phyloP scores from a whole-genome alignment of 2,329 filamentous ascomycete genomes.

The Pyrenochaeta sp. region DNA sequence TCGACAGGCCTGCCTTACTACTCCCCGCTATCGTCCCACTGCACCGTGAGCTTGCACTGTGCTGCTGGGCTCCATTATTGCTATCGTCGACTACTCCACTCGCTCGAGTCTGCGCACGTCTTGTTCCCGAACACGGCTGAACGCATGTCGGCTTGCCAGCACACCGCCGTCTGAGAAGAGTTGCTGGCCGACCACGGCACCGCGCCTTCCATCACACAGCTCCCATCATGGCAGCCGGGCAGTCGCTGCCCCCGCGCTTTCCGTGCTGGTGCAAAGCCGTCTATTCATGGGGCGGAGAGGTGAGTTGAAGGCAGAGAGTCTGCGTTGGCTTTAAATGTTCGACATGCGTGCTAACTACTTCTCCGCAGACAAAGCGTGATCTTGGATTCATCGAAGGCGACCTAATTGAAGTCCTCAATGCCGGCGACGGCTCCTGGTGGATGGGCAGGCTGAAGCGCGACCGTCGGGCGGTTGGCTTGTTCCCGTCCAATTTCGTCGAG shows the following conservation, averaged over 20 bases:
- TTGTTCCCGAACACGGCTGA: conserved; percentile 13
- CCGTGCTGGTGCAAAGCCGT: conserved; percentile 91
- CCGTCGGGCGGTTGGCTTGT: conserved; percentile 87
- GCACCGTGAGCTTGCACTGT: conserved; percentile 13
- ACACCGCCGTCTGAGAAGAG: conserved; percentile 22
- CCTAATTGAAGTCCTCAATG: conserved; percentile 96
- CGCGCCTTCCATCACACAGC: conserved; percentile 1
- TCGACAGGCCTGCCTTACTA: conserved; percentile 17
- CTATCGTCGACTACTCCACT: conserved; percentile 11
- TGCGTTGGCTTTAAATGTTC: conserved; percentile 12
- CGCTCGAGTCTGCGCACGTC: conserved; percentile 11
- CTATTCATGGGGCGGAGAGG: conserved; percentile 91
- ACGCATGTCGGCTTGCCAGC: conserved; percentile 24
- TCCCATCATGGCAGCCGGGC: conserved; percentile 54
- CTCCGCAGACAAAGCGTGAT: conserved; percentile 80
- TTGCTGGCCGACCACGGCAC: conserved; percentile 22
- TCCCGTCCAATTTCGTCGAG: conserved; percentile 97
- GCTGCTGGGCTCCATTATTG: conserved; percentile 17
- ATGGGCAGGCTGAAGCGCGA: conserved; percentile 90
- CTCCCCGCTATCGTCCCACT: conserved; percentile 25
- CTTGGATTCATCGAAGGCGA: conserved; percentile 97
- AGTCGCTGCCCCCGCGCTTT: conserved; percentile 74
- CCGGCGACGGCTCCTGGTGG: conserved; percentile 98
- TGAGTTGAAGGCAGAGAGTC: conserved; percentile 26
- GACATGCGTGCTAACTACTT: conserved; percentile 34